Conservation (phyloP, 1,284 basidiomycete genomes). For the Apiotrichum laibachii region DNA sequence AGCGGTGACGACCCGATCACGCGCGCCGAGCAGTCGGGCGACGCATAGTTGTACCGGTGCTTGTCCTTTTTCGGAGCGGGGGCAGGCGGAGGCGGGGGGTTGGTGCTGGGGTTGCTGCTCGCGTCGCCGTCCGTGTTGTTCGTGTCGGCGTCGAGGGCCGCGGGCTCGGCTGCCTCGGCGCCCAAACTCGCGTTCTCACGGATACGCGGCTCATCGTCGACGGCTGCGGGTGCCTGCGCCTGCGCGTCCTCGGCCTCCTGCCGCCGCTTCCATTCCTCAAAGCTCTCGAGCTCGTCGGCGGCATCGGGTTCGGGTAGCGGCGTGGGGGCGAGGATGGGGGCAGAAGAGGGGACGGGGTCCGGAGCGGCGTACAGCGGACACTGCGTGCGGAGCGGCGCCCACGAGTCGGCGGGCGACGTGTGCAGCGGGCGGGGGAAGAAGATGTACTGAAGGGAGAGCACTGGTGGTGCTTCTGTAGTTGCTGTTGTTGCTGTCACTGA, state of each 20-base stretch:
- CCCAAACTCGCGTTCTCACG: background rate
- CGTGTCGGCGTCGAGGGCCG: background rate
- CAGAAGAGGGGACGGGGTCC: background rate
- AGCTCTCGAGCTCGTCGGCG: conserved; percentile 60
- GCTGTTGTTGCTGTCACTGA: background rate
- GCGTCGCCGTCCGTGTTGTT: background rate
- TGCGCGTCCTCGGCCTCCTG: conserved; percentile 52
- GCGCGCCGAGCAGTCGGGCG: conserved; percentile 86
- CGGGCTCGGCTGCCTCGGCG: background rate
- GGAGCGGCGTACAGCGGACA: background rate
- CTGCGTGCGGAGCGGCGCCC: background rate
- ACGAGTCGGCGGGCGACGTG: background rate
- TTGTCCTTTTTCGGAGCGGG: conserved; percentile 10
- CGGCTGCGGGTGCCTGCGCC: too few relatives aligned
- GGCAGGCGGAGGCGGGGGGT: background rate
- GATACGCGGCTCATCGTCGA: background rate
- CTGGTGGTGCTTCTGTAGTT: background rate
- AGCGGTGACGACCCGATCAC: conserved; percentile 78
- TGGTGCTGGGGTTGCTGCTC: conserved; percentile 1
- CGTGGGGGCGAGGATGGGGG: background rate
- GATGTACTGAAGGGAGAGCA: background rate
- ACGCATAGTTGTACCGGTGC: conserved; percentile 89
- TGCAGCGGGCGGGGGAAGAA: background rate
- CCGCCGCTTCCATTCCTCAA: conserved; percentile 85
- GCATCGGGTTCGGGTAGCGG: background rate